These are phyloP conservation scores for Melampsora abietis-canadensis DNA, from an alignment of 1,284 basidiomycete species.

Conservation along the genomic window DNA sequence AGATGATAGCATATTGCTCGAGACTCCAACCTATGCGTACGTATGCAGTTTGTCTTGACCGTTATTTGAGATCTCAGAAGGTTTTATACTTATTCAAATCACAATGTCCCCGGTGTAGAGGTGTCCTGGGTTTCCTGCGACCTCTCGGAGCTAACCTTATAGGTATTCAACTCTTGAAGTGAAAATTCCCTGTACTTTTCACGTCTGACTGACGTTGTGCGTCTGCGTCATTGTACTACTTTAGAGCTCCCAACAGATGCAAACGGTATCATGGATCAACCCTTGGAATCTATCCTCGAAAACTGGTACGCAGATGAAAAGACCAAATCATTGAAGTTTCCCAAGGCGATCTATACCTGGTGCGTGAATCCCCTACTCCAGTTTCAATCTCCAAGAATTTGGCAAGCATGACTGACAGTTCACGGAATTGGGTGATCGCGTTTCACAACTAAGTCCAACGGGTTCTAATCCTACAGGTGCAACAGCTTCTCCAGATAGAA, in stretches of 20 bases:
- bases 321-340: conserved; percentile 62
- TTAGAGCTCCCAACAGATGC: conserved; percentile 78
- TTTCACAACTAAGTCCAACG: conserved; percentile 47
- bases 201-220: conserved; percentile 44
- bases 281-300: conserved; percentile 67
- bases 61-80: too few species aligned
- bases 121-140: conserved; percentile 31
- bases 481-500: conserved; percentile 69
- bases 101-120: neutral
- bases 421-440: too few species aligned
- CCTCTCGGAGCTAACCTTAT: conserved; percentile 24
- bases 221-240: conserved; percentile 26
- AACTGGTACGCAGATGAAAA: conserved; percentile 63
- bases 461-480: conserved; percentile 80
- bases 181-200: too few species aligned
- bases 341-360: conserved; percentile 78
- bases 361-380: neutral
- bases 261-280: conserved; percentile 66
- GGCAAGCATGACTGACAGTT: too few species aligned
- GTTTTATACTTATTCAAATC: too few species aligned
- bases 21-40: conserved; percentile 42
- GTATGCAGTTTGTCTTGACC: neutral
- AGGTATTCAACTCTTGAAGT: neutral
- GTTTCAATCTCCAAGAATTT: too few species aligned
- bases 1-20: conserved; percentile 39